phyloP scores from a whole-genome alignment of 2,329 filamentous ascomycete species.

The Arthrobotrys entomopaga region DNA sequence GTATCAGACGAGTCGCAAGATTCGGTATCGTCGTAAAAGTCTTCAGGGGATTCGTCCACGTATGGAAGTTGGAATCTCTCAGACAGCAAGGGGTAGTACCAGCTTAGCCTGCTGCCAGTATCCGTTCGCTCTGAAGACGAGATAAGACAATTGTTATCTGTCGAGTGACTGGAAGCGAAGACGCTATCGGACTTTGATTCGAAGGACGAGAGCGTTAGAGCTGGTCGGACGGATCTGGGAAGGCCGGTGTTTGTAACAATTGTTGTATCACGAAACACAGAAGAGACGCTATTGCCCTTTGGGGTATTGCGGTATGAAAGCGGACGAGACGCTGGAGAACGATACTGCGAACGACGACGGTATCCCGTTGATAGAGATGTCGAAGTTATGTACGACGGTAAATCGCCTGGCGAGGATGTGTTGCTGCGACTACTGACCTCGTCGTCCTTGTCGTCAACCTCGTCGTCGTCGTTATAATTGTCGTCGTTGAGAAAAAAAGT shows the following conservation, averaged over 20 bases:
- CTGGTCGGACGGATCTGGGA: constrained; percentile 22
- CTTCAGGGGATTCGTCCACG: constrained; percentile 40
- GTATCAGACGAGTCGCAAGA: constrained; percentile 50
- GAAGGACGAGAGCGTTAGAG: constrained; percentile 30
- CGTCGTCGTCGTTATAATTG: constrained; percentile 38
- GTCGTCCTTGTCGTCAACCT: constrained; percentile 28
- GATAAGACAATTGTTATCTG: constrained; percentile 11
- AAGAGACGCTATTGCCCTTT: constrained; percentile 26
- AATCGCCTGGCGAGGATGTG: constrained; percentile 43
- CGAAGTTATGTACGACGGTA: constrained; percentile 44
- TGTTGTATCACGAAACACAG: constrained; percentile 44
- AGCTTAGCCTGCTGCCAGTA: constrained; percentile 46
- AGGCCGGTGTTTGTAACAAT: constrained; percentile 12
- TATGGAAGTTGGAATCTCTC: constrained; percentile 46
- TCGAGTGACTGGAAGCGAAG: constrained; percentile 1
- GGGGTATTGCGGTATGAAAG: constrained; percentile 37
- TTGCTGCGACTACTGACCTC: constrained; percentile 47
- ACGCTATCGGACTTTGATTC: constrained; percentile 29
- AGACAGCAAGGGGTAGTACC: constrained; percentile 46
- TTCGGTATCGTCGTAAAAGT: constrained; percentile 37
- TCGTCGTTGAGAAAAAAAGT: constrained; percentile 48
- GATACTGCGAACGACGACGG: constrained; percentile 51
- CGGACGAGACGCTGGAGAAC: constrained; percentile 38
- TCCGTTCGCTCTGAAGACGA: constrained; percentile 40
- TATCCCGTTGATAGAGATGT: constrained; percentile 17